These are phyloP conservation scores for Dendrobium chrysotoxum DNA, from an alignment of 106 monocot genomes.

Conservation along the genomic window DNA sequence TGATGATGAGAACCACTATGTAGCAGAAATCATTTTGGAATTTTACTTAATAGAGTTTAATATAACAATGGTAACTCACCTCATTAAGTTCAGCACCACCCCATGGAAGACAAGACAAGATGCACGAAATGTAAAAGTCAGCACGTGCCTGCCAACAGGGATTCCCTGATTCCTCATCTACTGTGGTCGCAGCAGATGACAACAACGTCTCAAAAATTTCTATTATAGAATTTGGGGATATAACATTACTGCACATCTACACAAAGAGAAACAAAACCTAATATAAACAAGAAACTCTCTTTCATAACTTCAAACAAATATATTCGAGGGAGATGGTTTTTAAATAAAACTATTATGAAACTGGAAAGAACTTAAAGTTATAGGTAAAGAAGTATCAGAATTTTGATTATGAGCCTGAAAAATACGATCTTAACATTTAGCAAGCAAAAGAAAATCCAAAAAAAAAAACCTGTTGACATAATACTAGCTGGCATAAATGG, in stretches of 20 bases:
- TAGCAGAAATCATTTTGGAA: neutral
- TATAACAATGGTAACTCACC: slow-evolving; percentile 30
- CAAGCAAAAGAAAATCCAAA: neutral
- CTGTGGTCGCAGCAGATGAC: slow-evolving; percentile 80
- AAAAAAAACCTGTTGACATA: neutral
- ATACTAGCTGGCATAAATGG: neutral
- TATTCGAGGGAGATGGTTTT: neutral
- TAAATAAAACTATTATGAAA: slow-evolving; percentile 4
- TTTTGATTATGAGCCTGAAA: neutral
- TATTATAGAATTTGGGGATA: slow-evolving; percentile 59
- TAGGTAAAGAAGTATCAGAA: neutral
- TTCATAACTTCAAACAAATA: neutral
- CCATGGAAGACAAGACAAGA: slow-evolving; percentile 90
- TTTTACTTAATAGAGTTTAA: neutral
- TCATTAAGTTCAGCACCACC: slow-evolving; percentile 81
- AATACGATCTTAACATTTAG: neutral
- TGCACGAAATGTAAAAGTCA: slow-evolving; percentile 84
- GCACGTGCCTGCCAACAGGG: slow-evolving; percentile 86
- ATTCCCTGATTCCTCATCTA: slow-evolving; percentile 83
- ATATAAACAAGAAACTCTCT: neutral
- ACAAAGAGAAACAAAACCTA: slow-evolving; percentile 11
- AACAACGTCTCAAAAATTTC: slow-evolving; percentile 72
- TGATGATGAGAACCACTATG: neutral
- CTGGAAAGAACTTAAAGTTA: neutral
- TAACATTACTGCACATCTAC: slow-evolving; percentile 93